These are phyloP conservation scores for Chytridium lagenaria DNA, from an alignment of 371 early-diverging fungal species.

Conservation along the genomic window DNA sequence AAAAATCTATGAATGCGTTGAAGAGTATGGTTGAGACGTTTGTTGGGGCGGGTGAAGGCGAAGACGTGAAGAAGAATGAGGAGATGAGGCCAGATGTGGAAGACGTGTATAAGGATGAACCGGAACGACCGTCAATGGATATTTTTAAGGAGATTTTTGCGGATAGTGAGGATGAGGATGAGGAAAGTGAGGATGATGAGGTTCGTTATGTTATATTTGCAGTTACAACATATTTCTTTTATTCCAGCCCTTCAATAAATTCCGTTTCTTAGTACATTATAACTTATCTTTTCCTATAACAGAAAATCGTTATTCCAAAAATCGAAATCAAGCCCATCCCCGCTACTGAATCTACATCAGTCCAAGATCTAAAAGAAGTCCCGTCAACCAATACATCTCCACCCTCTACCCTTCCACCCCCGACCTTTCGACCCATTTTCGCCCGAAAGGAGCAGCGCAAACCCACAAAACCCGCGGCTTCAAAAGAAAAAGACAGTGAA, in stretches of 20 bases:
- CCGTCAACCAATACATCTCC: background rate
- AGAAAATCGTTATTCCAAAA: constrained; percentile 12
- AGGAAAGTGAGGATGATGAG: constrained; percentile 47
- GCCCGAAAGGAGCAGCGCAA: constrained; percentile 21
- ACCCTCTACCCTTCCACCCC: constrained; percentile 25
- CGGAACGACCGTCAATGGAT: constrained; percentile 79
- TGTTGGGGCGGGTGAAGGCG: background rate
- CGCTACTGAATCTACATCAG: background rate
- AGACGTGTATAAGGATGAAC: constrained; percentile 32
- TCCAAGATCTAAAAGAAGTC: background rate
- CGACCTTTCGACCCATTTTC: constrained; percentile 43
- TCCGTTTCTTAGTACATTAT: too few relatives aligned
- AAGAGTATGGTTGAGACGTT: constrained; percentile 41
- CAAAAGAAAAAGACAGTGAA: background rate
- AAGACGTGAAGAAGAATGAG: constrained; percentile 33
- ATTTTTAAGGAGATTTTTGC: constrained; percentile 88
- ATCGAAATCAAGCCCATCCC: background rate
- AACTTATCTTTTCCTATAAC: constrained; percentile 36
- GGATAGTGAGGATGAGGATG: constrained; percentile 50
- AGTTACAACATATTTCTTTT: constrained; percentile 53
- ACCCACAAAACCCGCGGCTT: constrained; percentile 16
- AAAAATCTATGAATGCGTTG: constrained; percentile 66
- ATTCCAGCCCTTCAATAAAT: background rate
- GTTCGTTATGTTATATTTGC: constrained; percentile 36
- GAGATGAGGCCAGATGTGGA: constrained; percentile 26